Evolutionary conservation across 2,329 filamentous ascomycete species (phyloP), one percentile per base, ranked within the genome.

Genomic region (Aspergillus jensenii): DNA sequence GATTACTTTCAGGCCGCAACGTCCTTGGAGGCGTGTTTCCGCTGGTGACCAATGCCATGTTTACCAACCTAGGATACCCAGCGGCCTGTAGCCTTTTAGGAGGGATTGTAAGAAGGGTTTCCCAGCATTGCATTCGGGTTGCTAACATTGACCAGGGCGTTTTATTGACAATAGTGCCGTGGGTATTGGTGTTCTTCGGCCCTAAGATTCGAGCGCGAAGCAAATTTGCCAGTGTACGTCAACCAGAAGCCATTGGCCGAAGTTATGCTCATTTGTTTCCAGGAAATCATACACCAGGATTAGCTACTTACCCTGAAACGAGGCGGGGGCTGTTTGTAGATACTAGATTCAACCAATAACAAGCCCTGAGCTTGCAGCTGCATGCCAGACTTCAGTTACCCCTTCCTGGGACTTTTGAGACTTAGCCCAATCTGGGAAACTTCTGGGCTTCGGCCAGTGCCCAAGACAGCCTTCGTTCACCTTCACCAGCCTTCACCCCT

Each of bases 1-100:
- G 27, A 58, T 23, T 31, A 31, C 33, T 14, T 1, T 19, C n/a
- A 57, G 74, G 74, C 67, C 85, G 93, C 12, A 97, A 96, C 70
- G 79, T 96, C 3, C 78, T 96, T 0, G 91, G 88, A 9, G 93
- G 91, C 2, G 75, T 87, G 0, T 96, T 97, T 62, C 92, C 92
- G 0, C 78, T 96, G 1, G 84, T 96, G 15, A 91, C 90, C 0
- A 79, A 80, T 2, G 79, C 85, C 52, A 84, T 97, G 81, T 96
- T 95, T 68, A 81, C 75, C 1, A 85, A 86, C 8, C 76, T 97
- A 43, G 89, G 89, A 0, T 87, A 88, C 66, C 84, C 84, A 6
- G 86, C 82, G 1, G 91, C 90, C 0, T 90, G 88, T 3, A 90
- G 85, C 61, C 71, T 96, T 48, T 76, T 97, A 9, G 93, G 92